These are phyloP conservation scores for Aciculosporium take DNA, from an alignment of 2,329 filamentous ascomycete species.

Conservation along the genomic window DNA sequence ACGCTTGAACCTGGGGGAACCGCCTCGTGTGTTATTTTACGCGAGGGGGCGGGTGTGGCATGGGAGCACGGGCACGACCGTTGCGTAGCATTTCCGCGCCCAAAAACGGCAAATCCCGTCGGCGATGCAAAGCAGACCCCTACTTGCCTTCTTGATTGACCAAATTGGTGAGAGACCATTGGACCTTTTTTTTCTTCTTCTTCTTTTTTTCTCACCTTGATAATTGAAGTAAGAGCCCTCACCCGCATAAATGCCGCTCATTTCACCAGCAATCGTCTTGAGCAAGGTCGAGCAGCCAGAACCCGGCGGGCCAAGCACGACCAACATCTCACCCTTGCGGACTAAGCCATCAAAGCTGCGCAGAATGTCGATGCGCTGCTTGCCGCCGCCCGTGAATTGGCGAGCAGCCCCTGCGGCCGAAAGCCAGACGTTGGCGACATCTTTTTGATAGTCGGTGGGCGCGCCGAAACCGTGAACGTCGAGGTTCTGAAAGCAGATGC, in stretches of 20 bases:
- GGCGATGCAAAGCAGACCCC: background rate
- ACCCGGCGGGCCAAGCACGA: slow-evolving; percentile 58
- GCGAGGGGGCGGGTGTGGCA: background rate
- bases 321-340: slow-evolving; percentile 58
- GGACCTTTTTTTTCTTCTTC: slow-evolving; percentile 27
- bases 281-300: slow-evolving; percentile 74
- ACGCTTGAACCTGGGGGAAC: slow-evolving; percentile 4
- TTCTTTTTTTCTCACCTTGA: slow-evolving; percentile 50
- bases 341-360: slow-evolving; percentile 54
- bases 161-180: background rate
- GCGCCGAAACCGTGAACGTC: slow-evolving; percentile 55
- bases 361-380: slow-evolving; percentile 52
- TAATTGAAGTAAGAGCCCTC: slow-evolving; percentile 66
- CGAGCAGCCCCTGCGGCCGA: slow-evolving; percentile 29
- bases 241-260: slow-evolving; percentile 63
- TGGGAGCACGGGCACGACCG: slow-evolving; percentile 1
- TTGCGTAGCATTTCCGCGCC: background rate
- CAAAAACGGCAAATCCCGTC: slow-evolving; percentile 5
- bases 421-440: slow-evolving; percentile 48
- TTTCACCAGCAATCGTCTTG: slow-evolving; percentile 73
- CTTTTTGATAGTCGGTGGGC: slow-evolving; percentile 56
- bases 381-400: slow-evolving; percentile 35
- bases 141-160: background rate
- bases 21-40: slow-evolving; percentile 3
- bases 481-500: slow-evolving; percentile 52